A percentile compares a stretch with the other conserved stretches of the same genome.
Conservation (phyloP, 2,329 filamentous ascomycete genomes). For the Xylaria hypoxylon region DNA sequence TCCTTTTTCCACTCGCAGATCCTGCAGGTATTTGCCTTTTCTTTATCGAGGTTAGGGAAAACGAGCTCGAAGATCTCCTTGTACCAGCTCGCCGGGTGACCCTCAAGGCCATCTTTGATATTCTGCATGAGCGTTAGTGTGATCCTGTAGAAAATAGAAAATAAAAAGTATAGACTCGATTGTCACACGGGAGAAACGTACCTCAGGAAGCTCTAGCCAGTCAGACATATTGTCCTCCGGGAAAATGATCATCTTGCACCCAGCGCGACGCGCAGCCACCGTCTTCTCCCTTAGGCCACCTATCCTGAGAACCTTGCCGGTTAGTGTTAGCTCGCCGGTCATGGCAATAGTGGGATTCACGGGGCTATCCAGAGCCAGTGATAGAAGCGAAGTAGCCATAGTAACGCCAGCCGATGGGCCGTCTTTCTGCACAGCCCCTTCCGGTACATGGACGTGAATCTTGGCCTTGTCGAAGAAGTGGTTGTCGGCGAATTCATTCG, state of each 20-base stretch:
- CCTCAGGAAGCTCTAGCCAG: slow-evolving; percentile 96
- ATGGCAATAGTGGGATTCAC: slow-evolving; percentile 92
- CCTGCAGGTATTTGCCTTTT: slow-evolving; percentile 80
- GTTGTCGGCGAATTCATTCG: slow-evolving; percentile 86
- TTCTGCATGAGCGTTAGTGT: slow-evolving; percentile 69
- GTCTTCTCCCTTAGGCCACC: slow-evolving; percentile 97
- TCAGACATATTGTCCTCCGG: slow-evolving; percentile 95
- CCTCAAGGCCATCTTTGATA: slow-evolving; percentile 96
- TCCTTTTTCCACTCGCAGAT: slow-evolving; percentile 65
- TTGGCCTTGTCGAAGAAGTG: slow-evolving; percentile 96
- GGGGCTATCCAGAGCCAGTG: slow-evolving; percentile 80
- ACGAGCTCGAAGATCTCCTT: slow-evolving; percentile 91
- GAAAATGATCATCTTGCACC: slow-evolving; percentile 94
- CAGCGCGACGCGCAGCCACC: slow-evolving; percentile 90
- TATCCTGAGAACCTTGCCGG: slow-evolving; percentile 94
- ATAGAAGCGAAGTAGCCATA: slow-evolving; percentile 94
- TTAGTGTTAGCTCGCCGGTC: slow-evolving; percentile 97
- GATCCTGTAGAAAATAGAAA: background rate
- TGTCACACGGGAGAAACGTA: slow-evolving; percentile 60
- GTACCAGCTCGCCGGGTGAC: slow-evolving; percentile 93
- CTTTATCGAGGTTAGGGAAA: slow-evolving; percentile 82
- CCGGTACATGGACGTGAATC: slow-evolving; percentile 95
- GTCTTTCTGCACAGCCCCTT: slow-evolving; percentile 96
- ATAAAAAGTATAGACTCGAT: slow-evolving; percentile 23
- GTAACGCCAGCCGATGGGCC: slow-evolving; percentile 94